A percentile compares a stretch with the other conserved stretches of the same genome.
These are phyloP conservation scores for Tolypocladium inflatum DNA, from an alignment of 2,329 filamentous ascomycete genomes.

Conservation along the genomic window DNA sequence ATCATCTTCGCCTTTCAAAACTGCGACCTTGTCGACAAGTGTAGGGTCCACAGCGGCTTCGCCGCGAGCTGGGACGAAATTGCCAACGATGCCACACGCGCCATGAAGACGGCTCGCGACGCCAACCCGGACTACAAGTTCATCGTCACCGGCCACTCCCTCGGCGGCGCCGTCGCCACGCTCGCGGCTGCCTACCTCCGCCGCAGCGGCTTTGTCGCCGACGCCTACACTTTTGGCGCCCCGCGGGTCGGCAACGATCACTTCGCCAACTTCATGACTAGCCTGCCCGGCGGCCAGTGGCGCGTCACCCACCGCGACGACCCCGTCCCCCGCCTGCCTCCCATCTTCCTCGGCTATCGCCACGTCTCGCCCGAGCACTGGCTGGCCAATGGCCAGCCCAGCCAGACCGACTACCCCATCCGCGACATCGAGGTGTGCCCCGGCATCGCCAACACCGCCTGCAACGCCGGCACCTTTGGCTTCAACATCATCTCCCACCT, in stretches of 20 bases:
- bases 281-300: slow-evolving; percentile 43
- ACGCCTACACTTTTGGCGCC: slow-evolving; percentile 58
- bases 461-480: slow-evolving; percentile 40
- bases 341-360: slow-evolving; percentile 48
- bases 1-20: slow-evolving; percentile 19
- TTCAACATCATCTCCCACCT: slow-evolving; percentile 35
- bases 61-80: slow-evolving; percentile 48
- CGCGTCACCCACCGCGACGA: slow-evolving; percentile 60
- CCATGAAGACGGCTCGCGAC: slow-evolving; percentile 31
- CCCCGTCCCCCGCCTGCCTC: slow-evolving; percentile 58
- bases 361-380: slow-evolving; percentile 66
- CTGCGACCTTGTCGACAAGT: slow-evolving; percentile 27
- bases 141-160: slow-evolving; percentile 57
- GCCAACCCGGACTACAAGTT: slow-evolving; percentile 43
- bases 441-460: slow-evolving; percentile 35
- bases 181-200: slow-evolving; percentile 50
- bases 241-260: slow-evolving; percentile 53
- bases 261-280: slow-evolving; percentile 43
- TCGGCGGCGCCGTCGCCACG: slow-evolving; percentile 56
- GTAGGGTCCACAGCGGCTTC: slow-evolving; percentile 50
- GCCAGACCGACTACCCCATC: slow-evolving; percentile 25
- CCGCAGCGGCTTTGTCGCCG: slow-evolving; percentile 30
- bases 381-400: slow-evolving; percentile 30
- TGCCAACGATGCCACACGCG: slow-evolving; percentile 25
- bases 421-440: slow-evolving; percentile 35